phyloP scores from a whole-genome alignment of 1,284 basidiomycete genomes.

The Irpex sp. region DNA sequence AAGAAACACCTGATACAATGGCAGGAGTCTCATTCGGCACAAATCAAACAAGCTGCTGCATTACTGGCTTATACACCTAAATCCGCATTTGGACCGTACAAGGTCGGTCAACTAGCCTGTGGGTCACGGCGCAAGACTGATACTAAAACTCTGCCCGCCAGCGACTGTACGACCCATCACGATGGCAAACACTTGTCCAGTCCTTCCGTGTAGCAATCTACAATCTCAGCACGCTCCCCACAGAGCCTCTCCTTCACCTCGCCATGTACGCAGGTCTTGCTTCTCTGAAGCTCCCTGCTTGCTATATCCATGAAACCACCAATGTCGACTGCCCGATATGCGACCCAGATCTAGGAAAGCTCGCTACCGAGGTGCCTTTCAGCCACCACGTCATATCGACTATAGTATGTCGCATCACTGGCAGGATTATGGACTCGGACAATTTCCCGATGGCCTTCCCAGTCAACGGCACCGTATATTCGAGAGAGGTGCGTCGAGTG shows the following conservation, averaged over 20 bases:
- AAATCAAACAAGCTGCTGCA: constrained; percentile 76
- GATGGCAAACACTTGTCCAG: constrained; percentile 73
- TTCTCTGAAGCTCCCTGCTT: constrained; percentile 82
- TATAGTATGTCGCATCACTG: constrained; percentile 88
- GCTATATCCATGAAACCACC: constrained; percentile 55
- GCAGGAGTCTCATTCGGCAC: constrained; percentile 73
- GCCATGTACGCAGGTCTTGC: constrained; percentile 87
- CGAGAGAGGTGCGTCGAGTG: constrained; percentile 64
- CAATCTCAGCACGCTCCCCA: constrained; percentile 80
- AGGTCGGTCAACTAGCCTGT: constrained; percentile 30
- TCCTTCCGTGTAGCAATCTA: constrained; percentile 86
- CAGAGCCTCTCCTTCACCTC: constrained; percentile 82
- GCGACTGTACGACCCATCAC: constrained; percentile 77
- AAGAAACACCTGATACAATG: constrained; percentile 82
- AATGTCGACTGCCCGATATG: constrained; percentile 94
- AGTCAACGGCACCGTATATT: constrained; percentile 86
- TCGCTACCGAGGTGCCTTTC: constrained; percentile 86
- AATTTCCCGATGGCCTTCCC: constrained; percentile 92
- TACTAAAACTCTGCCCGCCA: constrained; percentile 27
- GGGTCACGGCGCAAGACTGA: no score
- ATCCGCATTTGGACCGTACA: constrained; percentile 69
- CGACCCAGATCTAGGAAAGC: constrained; percentile 68
- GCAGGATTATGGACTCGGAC: constrained; percentile 92
- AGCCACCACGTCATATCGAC: constrained; percentile 95
- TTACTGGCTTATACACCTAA: constrained; percentile 72